Evolutionary conservation across 2,329 filamentous ascomycete species (phyloP), one percentile per base, ranked within the genome.

Genomic region (Colletotrichum sp.): DNA sequence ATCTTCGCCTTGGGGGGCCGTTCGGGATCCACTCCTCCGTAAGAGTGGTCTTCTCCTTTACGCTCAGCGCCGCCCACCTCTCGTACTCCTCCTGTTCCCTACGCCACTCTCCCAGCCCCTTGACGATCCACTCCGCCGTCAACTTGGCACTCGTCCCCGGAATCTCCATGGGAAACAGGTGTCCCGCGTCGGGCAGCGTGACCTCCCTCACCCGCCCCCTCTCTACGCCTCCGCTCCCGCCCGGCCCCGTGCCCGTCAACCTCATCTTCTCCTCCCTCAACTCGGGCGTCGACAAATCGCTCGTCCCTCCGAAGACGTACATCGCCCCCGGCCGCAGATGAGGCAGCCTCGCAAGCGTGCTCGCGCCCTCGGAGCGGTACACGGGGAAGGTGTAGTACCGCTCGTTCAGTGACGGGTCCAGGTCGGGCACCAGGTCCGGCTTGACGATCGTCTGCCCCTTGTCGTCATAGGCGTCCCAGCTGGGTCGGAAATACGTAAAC

Each of bases 131-230:
- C 30, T 82, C 81, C 0, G 89, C 89, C 0, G 90, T 89, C 22
- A 89, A 83, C 74, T 90, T 86, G 2, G 95, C 96, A 77, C 93
- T 94, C 80, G 91, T 87, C 3, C 80, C 86, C 0, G 94, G 94
- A 52, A 91, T 90, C 84, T 98, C 96, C 91, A 98, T 94, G 0
- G 96, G 94, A 32, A 98, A 91, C 56, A 98, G 84, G 83, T 98
- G 96, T 0, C 96, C 95, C 8, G 89, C 88, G 0, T 89, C 89
- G 32, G 93, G 85, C 9, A 97, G 84, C 18, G 91, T 87, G 7
- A 94, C 89, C 78, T 92, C 89, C 71, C 87, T 88, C 3, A 98
- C 96, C 61, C 92, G 88, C 0, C 94, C 95, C 15, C 89, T 89
- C n/a, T 85, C 83, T 6, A 82, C 87, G 64, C 94, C 90, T 22